These are phyloP conservation scores for Candida broadrunensis DNA, from an alignment of 805 yeast species.

Conservation along the genomic window DNA sequence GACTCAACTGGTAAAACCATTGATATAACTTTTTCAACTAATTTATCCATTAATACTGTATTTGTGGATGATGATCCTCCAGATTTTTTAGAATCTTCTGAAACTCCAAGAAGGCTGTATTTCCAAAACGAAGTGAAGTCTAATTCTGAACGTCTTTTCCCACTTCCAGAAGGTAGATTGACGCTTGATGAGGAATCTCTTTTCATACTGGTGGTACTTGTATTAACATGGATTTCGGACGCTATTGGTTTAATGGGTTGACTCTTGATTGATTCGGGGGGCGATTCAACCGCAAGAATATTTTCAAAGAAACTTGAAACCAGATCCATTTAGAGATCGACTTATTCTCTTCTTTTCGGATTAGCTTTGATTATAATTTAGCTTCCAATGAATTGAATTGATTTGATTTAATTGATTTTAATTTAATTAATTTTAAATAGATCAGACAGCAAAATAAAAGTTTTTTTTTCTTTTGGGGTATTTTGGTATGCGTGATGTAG, in stretches of 20 bases:
- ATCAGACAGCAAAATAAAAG: too few relatives aligned
- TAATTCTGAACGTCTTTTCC: constrained; percentile 7
- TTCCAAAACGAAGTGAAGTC: constrained; percentile 22
- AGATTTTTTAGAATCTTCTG: constrained; percentile 16
- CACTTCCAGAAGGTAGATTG: neutral
- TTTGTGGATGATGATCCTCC: neutral
- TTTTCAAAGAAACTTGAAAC: constrained; percentile 36
- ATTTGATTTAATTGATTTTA: too few relatives aligned
- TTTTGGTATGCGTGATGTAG: too few relatives aligned
- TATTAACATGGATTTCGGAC: neutral
- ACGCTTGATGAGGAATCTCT: neutral
- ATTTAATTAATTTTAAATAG: too few relatives aligned
- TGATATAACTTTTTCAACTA: constrained; percentile 66
- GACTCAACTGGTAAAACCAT: constrained; percentile 65
- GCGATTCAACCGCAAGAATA: constrained; percentile 26
- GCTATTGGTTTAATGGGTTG: neutral
- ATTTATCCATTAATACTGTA: constrained; percentile 42
- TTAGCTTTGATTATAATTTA: too few relatives aligned
- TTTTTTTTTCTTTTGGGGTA: too few relatives aligned
- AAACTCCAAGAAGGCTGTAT: constrained; percentile 9
- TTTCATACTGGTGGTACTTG: neutral
- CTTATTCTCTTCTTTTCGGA: too few relatives aligned
- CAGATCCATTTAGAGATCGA: too few relatives aligned
- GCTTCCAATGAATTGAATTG: too few relatives aligned
- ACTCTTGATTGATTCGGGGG: neutral